Evolutionary conservation across 768 basidiomycete genomes (phyloP), one percentile per base, ranked within the genome.

Genomic region (Heimioporus sp.): DNA sequence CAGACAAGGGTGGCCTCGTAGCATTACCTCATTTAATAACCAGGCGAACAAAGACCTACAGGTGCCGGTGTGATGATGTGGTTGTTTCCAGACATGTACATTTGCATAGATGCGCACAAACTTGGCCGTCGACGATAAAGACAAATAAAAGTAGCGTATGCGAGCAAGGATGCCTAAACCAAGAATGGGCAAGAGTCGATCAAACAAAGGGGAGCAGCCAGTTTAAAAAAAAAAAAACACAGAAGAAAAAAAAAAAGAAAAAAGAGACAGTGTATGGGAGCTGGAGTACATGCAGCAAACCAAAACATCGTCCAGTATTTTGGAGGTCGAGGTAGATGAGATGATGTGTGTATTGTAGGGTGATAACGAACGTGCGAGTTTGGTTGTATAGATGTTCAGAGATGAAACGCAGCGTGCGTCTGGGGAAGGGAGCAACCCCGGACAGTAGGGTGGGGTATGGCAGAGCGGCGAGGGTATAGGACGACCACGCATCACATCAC

Each of bases 401-500:
- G 57, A 64, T 41, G 53, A 46, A 51, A 54, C 49, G 48, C 50
- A 20, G 32, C n/a, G 45, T 59, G 60, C 49, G 51, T 49, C 54
- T 43, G 54, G 54, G 44, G 34, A 35, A 20, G 24, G 28, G 41
- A 20, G 40, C 43, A 44, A 34, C 30, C 51, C 50, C 48, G 28
- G 52, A 48, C 43, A 28, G 43, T 49, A 36, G 54, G n/a, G 44
- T 45, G 42, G 58, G 68, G 68, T 71, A 69, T 69, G 68, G 50
- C 59, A 60, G 56, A 51, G 57, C 43, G 53, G 58, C 46, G 54
- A 59, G 69, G 72, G 68, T 71, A 73, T 67, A 62, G 48, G 38
- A 56, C 54, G 43, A 43, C 46, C n/a, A 55, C 40, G 55, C 57
- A 68, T 81, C 76, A 87, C 87, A 88, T 88, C 65, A 89, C 73